phyloP scores from a whole-genome alignment of 1,284 basidiomycete genomes.

The Leccinum solheimii region DNA sequence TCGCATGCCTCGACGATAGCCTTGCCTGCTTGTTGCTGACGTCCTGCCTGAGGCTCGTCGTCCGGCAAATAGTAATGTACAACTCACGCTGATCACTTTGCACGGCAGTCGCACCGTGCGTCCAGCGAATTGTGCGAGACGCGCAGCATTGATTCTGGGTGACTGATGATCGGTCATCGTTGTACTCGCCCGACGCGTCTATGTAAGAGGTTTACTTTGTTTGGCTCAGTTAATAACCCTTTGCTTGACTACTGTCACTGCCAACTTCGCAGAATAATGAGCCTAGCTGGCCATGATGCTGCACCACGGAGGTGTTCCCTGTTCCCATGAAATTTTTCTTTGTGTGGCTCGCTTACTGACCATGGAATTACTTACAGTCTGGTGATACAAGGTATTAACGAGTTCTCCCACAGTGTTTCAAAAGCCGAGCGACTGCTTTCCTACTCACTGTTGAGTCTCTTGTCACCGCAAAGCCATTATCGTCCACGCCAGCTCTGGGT shows the following conservation, averaged over 20 bases:
- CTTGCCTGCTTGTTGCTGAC: conserved; percentile 53
- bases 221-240: too few species aligned
- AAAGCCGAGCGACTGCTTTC: conserved; percentile 70
- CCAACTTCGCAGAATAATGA: too few species aligned
- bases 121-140: conserved; percentile 53
- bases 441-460: conserved; percentile 64
- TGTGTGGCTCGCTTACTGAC: too few species aligned
- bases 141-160: conserved; percentile 67
- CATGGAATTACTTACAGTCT: too few species aligned
- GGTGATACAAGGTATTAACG: too few species aligned
- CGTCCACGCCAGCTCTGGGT: conserved; percentile 47
- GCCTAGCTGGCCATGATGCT: too few species aligned
- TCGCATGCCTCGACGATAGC: conserved; percentile 72
- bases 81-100: conserved; percentile 62
- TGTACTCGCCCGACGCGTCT: not conserved
- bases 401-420: too few species aligned
- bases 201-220: too few species aligned
- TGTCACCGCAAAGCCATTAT: conserved; percentile 65
- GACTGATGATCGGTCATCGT: conserved; percentile 43
- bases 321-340: too few species aligned
- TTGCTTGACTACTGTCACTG: too few species aligned
- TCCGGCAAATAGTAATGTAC: not conserved
- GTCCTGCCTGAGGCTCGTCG: conserved; percentile 1
- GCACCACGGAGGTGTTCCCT: too few species aligned
- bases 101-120: conserved; percentile 72